phyloP scores from a whole-genome alignment of 75 land plant genomes.

The Sequoia sempervirens region DNA sequence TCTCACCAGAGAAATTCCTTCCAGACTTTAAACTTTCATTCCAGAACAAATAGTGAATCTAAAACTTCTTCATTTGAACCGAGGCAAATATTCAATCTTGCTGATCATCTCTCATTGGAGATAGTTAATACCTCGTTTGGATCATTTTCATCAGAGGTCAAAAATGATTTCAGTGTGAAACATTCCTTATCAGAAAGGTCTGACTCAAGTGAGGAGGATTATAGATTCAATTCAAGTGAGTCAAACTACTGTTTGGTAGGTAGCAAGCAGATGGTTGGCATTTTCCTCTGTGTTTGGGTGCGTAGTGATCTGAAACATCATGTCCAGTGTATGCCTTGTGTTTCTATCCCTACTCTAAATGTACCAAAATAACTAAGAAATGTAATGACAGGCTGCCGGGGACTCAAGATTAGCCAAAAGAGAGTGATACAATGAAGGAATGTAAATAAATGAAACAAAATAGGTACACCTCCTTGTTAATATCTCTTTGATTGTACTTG shows the following conservation, averaged over 20 bases:
- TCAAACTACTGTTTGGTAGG: slow-evolving; percentile 36
- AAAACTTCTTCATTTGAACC: slow-evolving; percentile 28
- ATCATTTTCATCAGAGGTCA: slow-evolving; percentile 53
- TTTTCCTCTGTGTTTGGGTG: slow-evolving; percentile 83
- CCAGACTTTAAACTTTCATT: slow-evolving; percentile 37
- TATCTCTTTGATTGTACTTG: too few species aligned
- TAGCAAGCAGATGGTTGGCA: slow-evolving; percentile 91
- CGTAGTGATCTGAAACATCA: slow-evolving; percentile 40
- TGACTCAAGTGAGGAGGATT: slow-evolving; percentile 13
- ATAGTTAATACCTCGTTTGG: slow-evolving; percentile 28
- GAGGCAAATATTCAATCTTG: slow-evolving; percentile 52
- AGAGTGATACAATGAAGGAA: too few species aligned
- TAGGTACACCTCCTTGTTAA: too few species aligned
- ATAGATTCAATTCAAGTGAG: background rate
- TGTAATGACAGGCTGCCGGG: too few species aligned
- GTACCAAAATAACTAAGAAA: too few species aligned
- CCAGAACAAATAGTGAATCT: slow-evolving; percentile 39
- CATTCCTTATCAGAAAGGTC: slow-evolving; percentile 14
- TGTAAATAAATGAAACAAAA: too few species aligned
- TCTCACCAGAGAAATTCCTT: slow-evolving; percentile 1
- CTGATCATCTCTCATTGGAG: slow-evolving; percentile 33
- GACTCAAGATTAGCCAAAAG: too few species aligned
- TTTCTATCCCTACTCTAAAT: too few species aligned
- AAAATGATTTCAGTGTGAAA: slow-evolving; percentile 9
- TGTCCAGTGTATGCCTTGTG: too few species aligned